Base-by-base conservation (phyloP, 768 basidiomycete genomes). In the Kwoniella newhampshirensis region DNA sequence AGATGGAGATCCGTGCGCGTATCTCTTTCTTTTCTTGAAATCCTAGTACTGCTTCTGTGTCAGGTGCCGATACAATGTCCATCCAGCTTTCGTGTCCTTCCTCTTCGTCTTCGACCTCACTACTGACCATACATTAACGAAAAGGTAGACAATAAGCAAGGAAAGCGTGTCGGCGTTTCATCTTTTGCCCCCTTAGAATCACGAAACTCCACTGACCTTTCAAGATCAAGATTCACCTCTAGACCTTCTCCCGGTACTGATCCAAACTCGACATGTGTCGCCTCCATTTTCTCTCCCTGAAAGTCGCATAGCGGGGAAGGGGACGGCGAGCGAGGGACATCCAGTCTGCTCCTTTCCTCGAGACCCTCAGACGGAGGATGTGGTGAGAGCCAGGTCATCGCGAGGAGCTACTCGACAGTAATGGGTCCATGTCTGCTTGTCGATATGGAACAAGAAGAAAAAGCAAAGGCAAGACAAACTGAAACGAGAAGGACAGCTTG, bases 321-420 rank as follows among this genome's bases (percentile, higher is more conserved):
- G 2, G 54, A 49, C 25, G 47, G 47, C 7, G 54, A 56, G 17
- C 54, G 54, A 23, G 54, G 54, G 8, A 56, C 26, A 43, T 56
- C 54, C 23, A 45, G 44, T 12, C 18, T 17, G 17, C n/a, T 45
- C 9, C 18, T 45, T 4, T 17, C 26, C 27, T 17, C 32, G 32
- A 32, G 13, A 13, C 32, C 32, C 32, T 6, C 32, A 13, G 7
- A 13, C 7, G 7, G 32, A 32, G 32, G 32, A 6, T 6, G 32
- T 32, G 6, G 7, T 32, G 13, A 32, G 32, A 32, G 32, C 7
- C 13, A 32, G 32, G 32, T 32, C 32, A 32, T 32, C 6, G 32
- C 7, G 32, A 13, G 32, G 32, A 6, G 32, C 7, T 32, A 32
- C 13, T 32, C 32, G 32, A 32, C 32, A 6, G 32, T 32, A 13